phyloP scores from a whole-genome alignment of 768 basidiomycete species.

The Boletus pseudopeckii region DNA sequence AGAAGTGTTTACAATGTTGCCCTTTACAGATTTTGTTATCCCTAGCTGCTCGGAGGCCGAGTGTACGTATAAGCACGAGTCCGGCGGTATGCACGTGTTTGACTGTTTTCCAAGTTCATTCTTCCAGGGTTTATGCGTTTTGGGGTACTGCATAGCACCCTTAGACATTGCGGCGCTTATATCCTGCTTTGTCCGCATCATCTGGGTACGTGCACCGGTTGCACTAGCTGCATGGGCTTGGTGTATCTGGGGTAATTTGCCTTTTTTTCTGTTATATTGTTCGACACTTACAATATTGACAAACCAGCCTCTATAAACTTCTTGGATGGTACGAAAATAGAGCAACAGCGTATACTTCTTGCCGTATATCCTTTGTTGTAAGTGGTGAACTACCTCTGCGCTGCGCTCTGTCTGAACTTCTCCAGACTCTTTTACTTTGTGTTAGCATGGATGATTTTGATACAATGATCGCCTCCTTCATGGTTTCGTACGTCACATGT shows the following conservation, averaged over 20 bases:
- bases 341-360: slow-evolving; percentile 82
- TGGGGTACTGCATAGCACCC: slow-evolving; percentile 95
- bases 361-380: slow-evolving; percentile 96
- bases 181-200: slow-evolving; percentile 76
- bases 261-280: neutral
- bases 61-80: slow-evolving; percentile 50
- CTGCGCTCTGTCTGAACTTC: neutral
- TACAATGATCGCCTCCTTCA: slow-evolving; percentile 49
- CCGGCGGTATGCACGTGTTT: neutral
- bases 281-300: neutral
- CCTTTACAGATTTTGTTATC: neutral
- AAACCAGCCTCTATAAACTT: slow-evolving; percentile 86
- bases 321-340: slow-evolving; percentile 92
- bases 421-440: slow-evolving; percentile 88
- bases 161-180: slow-evolving; percentile 87
- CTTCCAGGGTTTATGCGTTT: slow-evolving; percentile 92
- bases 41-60: slow-evolving; percentile 73
- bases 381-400: slow-evolving; percentile 30
- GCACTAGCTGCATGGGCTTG: slow-evolving; percentile 88
- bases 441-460: slow-evolving; percentile 95
- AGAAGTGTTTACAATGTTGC: neutral
- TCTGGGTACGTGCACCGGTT: slow-evolving; percentile 85
- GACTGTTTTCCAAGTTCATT: slow-evolving; percentile 59
- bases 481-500: slow-evolving; percentile 7
- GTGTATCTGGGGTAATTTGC: slow-evolving; percentile 88